A percentile compares a stretch with the other conserved stretches of the same genome.
Evolutionary conservation across 2,329 filamentous ascomycete genomes (phyloP).

Genomic region (Plectosphaerella plurivora): DNA sequence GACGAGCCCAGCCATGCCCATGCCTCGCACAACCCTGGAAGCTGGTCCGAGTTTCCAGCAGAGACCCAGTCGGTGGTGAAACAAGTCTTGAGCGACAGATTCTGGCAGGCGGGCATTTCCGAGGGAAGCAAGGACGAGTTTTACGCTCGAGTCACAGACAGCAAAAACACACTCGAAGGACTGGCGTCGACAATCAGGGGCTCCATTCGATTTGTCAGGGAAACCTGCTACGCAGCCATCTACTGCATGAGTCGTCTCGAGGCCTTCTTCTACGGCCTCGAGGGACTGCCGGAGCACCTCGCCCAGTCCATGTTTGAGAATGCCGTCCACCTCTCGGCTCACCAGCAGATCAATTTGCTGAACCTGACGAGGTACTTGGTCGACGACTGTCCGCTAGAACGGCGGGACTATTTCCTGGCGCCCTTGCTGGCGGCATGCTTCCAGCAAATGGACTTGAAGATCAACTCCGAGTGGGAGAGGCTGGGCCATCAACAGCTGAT

Average conservation of each 20-base stretch:
- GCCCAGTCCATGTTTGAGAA: slow-evolving; percentile 81
- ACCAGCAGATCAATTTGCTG: slow-evolving; percentile 90
- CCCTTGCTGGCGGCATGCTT: slow-evolving; percentile 80
- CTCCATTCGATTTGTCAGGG: slow-evolving; percentile 81
- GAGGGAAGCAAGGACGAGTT: slow-evolving; percentile 95
- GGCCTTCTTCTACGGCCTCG: slow-evolving; percentile 84
- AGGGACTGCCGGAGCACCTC: slow-evolving; percentile 75
- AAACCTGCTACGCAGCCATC: slow-evolving; percentile 90
- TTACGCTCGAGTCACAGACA: slow-evolving; percentile 84
- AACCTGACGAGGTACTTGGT: slow-evolving; percentile 86
- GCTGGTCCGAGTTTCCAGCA: slow-evolving; percentile 72
- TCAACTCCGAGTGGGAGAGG: slow-evolving; percentile 80
- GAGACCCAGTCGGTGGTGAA: slow-evolving; percentile 76
- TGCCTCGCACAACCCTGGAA: slow-evolving; percentile 80
- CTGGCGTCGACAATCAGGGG: slow-evolving; percentile 91
- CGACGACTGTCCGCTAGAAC: slow-evolving; percentile 81
- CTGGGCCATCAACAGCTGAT: slow-evolving; percentile 61
- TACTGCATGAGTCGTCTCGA: slow-evolving; percentile 89
- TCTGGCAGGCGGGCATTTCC: slow-evolving; percentile 98
- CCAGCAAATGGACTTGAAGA: slow-evolving; percentile 80
- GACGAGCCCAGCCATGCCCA: slow-evolving; percentile 66
- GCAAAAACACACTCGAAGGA: slow-evolving; percentile 85
- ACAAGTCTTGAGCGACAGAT: slow-evolving; percentile 85
- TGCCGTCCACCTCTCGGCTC: slow-evolving; percentile 76
- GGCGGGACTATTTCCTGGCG: slow-evolving; percentile 76